Base-by-base conservation (phyloP, 2,329 filamentous ascomycete genomes). In the Xylariales sp. region DNA sequence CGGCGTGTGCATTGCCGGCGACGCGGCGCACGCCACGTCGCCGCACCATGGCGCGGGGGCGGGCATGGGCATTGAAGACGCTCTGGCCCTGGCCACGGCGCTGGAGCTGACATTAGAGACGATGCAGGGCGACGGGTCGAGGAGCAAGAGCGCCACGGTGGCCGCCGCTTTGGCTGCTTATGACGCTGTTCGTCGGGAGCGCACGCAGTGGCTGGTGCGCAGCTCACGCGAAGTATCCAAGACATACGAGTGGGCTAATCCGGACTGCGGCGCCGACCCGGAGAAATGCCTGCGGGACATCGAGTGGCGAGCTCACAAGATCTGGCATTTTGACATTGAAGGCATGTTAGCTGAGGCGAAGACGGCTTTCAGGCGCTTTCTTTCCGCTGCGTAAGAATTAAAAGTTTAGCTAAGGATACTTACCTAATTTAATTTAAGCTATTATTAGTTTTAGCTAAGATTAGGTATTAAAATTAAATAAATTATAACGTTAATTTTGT, bases 41-140 rank as follows among this genome's bases (percentile, higher is more conserved):
- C 40, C 40, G 3, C 33, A 29, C n/a, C 22, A 42, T 14, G 40
- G 40, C 4, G 21, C 40, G 3, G 40, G 40, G n/a, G 40, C 22
- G 2, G 40, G 40, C 24, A 27, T 36, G n/a, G 32, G 15, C 12
- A 34, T 42, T 3, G 40, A 42, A 15, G 40, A 42, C 40, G 42
- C 25, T 8, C 19, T 33, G 34, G 34, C 14, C 3, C 34, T 38
- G 21, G 7, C 6, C 18, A n/a, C 14, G 5, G 6, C 31, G 25
- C 15, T 31, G 6, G 36, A 39, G 10, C 22, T 18, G 4, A 15
- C n/a, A n/a, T n/a, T n/a, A n/a, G 24, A 27, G 24, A 8, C n/a
- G 24, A 8, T 27, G 24, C 8, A 9, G 18, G 8, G 19, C 5
- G 12, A 24, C 11, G 8, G 4, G 20, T n/a, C 19, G 3, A 5